phyloP scores from a whole-genome alignment of 2,329 filamentous ascomycete species.

The Incumbomyces lentus region DNA sequence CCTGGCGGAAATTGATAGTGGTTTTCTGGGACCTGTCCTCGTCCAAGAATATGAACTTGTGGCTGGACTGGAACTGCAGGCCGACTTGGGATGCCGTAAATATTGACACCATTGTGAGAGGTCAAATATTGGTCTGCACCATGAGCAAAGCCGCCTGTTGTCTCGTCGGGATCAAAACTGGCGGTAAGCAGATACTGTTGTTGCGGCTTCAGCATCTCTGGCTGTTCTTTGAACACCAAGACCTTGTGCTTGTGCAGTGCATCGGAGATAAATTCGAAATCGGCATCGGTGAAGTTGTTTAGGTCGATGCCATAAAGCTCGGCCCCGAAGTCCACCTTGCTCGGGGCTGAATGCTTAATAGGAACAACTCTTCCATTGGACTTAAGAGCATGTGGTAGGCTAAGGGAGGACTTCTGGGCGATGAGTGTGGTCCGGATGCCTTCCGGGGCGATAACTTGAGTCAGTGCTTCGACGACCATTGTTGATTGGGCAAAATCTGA shows the following conservation, averaged over 20 bases:
- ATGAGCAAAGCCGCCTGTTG: conserved; percentile 56
- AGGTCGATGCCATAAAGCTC: conserved; percentile 48
- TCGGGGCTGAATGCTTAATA: conserved; percentile 10
- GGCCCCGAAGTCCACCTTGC: conserved; percentile 46
- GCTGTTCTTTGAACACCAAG: conserved; percentile 60
- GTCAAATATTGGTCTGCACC: conserved; percentile 10
- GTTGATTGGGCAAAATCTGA: not conserved
- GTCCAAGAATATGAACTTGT: conserved; percentile 67
- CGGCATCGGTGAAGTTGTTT: conserved; percentile 52
- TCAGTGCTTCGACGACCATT: conserved; percentile 22
- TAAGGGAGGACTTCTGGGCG: conserved; percentile 12
- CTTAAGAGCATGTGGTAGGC: conserved; percentile 22
- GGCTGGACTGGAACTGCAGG: conserved; percentile 73
- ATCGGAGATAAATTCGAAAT: conserved; percentile 53
- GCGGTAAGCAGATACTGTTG: conserved; percentile 65
- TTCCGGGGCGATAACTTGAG: conserved; percentile 18
- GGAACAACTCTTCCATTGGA: conserved; percentile 11
- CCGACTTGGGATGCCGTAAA: conserved; percentile 61
- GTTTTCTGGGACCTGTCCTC: conserved; percentile 53
- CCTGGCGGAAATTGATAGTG: conserved; percentile 52
- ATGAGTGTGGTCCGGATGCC: conserved; percentile 3
- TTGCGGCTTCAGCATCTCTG: conserved; percentile 48
- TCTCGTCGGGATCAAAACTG: conserved; percentile 57
- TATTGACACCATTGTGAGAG: conserved; percentile 55
- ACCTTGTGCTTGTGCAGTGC: conserved; percentile 60